Percentiles rank a stretch among this genome's conserved stretches.
Conservation (phyloP, 257 asterid genomes). For the Mitragyna speciosa region DNA sequence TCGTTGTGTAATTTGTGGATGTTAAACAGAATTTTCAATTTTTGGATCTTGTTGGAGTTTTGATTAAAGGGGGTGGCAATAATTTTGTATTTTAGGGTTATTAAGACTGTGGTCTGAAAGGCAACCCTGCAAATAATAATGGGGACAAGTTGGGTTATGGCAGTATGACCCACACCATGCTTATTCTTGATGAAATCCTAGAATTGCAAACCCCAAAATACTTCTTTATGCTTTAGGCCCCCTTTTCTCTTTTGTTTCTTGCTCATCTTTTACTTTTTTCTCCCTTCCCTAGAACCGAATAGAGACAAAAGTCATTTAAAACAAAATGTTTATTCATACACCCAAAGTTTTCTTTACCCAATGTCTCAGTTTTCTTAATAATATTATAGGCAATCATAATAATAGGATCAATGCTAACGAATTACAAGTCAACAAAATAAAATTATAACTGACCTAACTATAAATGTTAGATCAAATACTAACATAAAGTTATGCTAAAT, state of each 20-base stretch:
- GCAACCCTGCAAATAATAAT: not conserved
- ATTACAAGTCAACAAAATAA: too few relatives aligned
- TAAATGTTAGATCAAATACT: too few relatives aligned
- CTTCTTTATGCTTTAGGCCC: not conserved
- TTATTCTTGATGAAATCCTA: conserved; percentile 7
- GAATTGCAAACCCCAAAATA: not conserved
- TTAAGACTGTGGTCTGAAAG: not conserved
- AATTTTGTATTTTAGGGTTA: not conserved
- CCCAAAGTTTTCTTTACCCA: conserved; percentile 9
- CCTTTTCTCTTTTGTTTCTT: conserved; percentile 13
- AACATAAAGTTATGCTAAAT: too few relatives aligned
- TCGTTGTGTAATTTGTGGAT: not conserved
- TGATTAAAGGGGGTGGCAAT: not conserved
- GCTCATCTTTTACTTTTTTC: not conserved
- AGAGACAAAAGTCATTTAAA: conserved; percentile 14
- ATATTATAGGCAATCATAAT: too few relatives aligned
- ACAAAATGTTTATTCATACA: not conserved
- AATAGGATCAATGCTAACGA: too few relatives aligned
- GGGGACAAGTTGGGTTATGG: conserved; percentile 1
- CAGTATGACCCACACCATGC: not conserved
- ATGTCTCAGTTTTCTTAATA: not conserved
- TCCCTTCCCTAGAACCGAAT: conserved; percentile 18
- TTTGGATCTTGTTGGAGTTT: not conserved
- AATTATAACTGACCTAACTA: too few relatives aligned
- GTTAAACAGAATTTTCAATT: not conserved